Evolutionary conservation across 2,329 filamentous ascomycete genomes (phyloP), one percentile per base, ranked within the genome.

Genomic region (Aspergillus luchuensis): DNA sequence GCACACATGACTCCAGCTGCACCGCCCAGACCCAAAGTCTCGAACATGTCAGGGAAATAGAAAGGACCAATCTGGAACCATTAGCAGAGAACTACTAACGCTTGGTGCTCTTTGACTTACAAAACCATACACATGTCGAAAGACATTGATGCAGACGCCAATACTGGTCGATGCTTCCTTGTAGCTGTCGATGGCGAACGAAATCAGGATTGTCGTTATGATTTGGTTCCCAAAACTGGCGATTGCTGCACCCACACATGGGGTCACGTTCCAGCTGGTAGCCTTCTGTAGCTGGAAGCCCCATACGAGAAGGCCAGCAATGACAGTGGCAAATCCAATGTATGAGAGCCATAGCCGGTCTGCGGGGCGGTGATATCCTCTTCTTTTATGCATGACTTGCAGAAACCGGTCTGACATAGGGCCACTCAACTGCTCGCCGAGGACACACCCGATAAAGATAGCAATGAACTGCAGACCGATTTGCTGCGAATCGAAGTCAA

Each of bases 341-440:
- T 88, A 86, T 57, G 78, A 80, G 8, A 87, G 72, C 85, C 85
- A 88, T 0, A 87, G 76, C 0, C 85, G 79, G 65, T 87, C 85
- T 0, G 83, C 71, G 0, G 79, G 76, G 36, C 76, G 77, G 8
- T 76, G 73, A 3, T 75, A 70, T 4, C 66, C 68, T 36, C 51
- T 60, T 13, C 52, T 63, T 11, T 59, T 58, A 7, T 62, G 58
- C 19, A 74, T 64, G 53, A 74, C 75, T 79, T 84, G 84, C 81
- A 87, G 38, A 72, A 74, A 69, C 64, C 64, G 66, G 45, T 87
- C 84, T 4, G 81, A 84, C 25, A 82, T 67, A 30, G 78, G 75
- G 1, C 84, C 85, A 49, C 84, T 85, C 7, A 87, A 68, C 66
- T 85, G 84, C 69, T 88, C 85, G 19, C 85, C 85, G 8, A 87